Evolutionary conservation across 176 grass and related monocot genomes (phyloP).

Genomic region (Musa schizocarpa): DNA sequence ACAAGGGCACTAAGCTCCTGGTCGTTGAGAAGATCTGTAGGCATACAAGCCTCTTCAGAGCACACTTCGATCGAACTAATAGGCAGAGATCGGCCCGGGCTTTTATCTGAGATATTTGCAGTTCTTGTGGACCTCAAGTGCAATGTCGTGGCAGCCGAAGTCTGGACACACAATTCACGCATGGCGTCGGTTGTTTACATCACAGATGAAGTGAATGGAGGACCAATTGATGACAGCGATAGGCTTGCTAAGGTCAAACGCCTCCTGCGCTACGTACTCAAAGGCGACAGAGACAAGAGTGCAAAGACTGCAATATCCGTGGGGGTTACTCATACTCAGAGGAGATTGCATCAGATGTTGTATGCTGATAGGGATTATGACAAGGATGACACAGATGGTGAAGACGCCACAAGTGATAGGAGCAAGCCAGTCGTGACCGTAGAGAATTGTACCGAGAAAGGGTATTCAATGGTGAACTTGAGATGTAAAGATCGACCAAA

Average conservation of each 20-base stretch:
- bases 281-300: slow-evolving; percentile 17
- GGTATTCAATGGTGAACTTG: slow-evolving; percentile 20
- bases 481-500: slow-evolving; percentile 21
- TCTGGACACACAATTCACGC: slow-evolving; percentile 23
- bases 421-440: slow-evolving; percentile 2
- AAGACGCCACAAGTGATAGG: neutral
- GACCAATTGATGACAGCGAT: slow-evolving; percentile 4
- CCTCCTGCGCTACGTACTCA: slow-evolving; percentile 18
- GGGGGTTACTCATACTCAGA: slow-evolving; percentile 12
- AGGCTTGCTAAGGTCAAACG: slow-evolving; percentile 15
- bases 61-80: slow-evolving; percentile 20
- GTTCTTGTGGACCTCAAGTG: slow-evolving; percentile 24
- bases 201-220: slow-evolving; percentile 7
- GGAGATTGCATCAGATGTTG: slow-evolving; percentile 27
- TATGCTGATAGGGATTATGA: slow-evolving; percentile 23
- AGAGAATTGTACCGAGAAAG: slow-evolving; percentile 23
- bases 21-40: slow-evolving; percentile 10
- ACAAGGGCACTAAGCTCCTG: slow-evolving; percentile 1
- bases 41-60: slow-evolving; percentile 14
- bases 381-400: neutral
- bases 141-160: slow-evolving; percentile 20
- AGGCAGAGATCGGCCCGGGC: slow-evolving; percentile 13
- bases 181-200: slow-evolving; percentile 25
- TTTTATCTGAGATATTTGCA: slow-evolving; percentile 25
- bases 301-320: slow-evolving; percentile 20